Evolutionary conservation across 106 monocot species (phyloP).

Genomic region (Chionographis japonica): DNA sequence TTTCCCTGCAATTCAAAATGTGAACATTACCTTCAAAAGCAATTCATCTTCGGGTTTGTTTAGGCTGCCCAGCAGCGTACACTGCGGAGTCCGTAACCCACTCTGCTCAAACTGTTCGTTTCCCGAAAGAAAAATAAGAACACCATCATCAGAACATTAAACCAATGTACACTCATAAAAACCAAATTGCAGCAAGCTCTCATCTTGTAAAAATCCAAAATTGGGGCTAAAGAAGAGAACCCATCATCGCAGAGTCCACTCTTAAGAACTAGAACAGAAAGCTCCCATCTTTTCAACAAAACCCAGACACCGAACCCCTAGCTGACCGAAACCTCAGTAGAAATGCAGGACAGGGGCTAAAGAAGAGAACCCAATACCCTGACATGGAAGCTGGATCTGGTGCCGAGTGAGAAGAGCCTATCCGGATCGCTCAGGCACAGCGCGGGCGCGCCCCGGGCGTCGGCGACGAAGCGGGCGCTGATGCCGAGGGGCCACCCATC

Average conservation of each 20-base stretch:
- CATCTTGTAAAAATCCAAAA: not conserved
- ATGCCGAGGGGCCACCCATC: constrained; percentile 75
- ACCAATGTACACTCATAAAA: not conserved
- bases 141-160: not conserved
- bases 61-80: constrained; percentile 74
- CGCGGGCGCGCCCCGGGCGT: constrained; percentile 56
- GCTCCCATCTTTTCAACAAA: not conserved
- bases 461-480: constrained; percentile 84
- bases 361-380: constrained; percentile 33
- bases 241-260: too few relatives aligned
- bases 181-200: not conserved
- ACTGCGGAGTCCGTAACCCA: constrained; percentile 64
- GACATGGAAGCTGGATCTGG: constrained; percentile 76
- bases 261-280: too few relatives aligned
- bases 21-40: constrained; percentile 44
- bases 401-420: constrained; percentile 17
- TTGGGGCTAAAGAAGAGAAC: not conserved
- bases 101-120: constrained; percentile 73
- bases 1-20: too few relatives aligned
- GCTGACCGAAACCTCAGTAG: not conserved
- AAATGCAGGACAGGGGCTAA: not conserved
- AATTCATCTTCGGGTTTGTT: constrained; percentile 51
- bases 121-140: constrained; percentile 2
- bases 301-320: not conserved
- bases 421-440: constrained; percentile 51